These are phyloP conservation scores for Vickermania spadyakhi DNA, from an alignment of 208 protist genomes.

Conservation along the genomic window DNA sequence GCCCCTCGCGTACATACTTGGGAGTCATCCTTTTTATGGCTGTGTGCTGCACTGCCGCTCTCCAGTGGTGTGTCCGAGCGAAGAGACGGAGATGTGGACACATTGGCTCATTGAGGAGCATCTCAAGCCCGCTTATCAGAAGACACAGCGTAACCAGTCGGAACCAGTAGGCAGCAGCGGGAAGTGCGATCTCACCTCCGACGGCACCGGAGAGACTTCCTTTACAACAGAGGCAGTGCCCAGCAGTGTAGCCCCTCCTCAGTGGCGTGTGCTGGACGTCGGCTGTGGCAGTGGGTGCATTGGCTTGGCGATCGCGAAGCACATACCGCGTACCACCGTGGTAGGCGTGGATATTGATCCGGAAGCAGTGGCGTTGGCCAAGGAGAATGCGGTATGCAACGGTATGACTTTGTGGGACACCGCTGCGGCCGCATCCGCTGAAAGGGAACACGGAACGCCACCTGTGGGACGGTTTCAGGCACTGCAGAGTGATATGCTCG, in stretches of 20 bases:
- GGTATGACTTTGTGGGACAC: conserved; percentile 15
- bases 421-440: background rate
- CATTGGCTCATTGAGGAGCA: conserved; percentile 62
- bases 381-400: conserved; percentile 51
- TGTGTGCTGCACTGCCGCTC: conserved; percentile 55
- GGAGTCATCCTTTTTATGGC: conserved; percentile 77
- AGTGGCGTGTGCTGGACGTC: conserved; percentile 67
- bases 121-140: conserved; percentile 17
- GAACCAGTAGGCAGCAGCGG: background rate
- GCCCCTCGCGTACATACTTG: conserved; percentile 83
- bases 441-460: background rate
- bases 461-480: conserved; percentile 30
- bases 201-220: background rate
- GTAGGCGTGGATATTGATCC: conserved; percentile 56
- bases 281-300: conserved; percentile 85
- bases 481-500: conserved; percentile 75
- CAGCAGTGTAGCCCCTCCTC: background rate
- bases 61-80: conserved; percentile 71
- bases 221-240: background rate
- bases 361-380: conserved; percentile 29
- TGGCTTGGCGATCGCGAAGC: conserved; percentile 72
- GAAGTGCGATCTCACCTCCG: background rate
- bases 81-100: conserved; percentile 86
- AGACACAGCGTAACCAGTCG: background rate
- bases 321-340: conserved; percentile 36